These are phyloP conservation scores for Calonectria pauciramosa DNA, from an alignment of 2,329 filamentous ascomycete genomes.

Conservation along the genomic window DNA sequence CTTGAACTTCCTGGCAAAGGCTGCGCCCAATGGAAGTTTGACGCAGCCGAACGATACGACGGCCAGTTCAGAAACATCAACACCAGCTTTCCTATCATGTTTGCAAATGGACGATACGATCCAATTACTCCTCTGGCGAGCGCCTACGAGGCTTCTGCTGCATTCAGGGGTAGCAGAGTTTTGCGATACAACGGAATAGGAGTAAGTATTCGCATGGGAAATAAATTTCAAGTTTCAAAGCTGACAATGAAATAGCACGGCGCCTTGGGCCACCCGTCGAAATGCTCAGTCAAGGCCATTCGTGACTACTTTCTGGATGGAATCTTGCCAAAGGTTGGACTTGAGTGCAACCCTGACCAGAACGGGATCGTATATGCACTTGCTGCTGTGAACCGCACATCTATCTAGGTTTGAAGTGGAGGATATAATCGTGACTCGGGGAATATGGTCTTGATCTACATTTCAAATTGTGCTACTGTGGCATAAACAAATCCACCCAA, in stretches of 20 bases:
- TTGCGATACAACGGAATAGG: background rate
- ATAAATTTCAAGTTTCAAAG: background rate
- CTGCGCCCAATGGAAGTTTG: background rate
- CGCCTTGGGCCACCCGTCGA: background rate
- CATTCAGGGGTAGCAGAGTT: background rate
- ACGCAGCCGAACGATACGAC: background rate
- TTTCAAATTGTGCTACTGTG: background rate
- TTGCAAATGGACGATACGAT: background rate
- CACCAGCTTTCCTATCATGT: background rate
- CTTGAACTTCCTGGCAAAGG: background rate
- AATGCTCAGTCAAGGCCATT: slow-evolving; percentile 1
- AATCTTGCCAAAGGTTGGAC: slow-evolving; percentile 10
- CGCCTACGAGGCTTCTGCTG: background rate
- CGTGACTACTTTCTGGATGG: slow-evolving; percentile 12
- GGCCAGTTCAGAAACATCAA: background rate
- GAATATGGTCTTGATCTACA: background rate
- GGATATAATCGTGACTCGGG: background rate
- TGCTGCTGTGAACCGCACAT: background rate
- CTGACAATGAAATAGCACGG: background rate
- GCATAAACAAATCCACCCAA: background rate
- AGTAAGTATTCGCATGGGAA: background rate
- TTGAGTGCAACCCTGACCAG: background rate
- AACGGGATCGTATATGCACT: background rate
- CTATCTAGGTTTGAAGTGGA: background rate
- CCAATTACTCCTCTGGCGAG: background rate